A percentile compares a stretch with the other conserved stretches of the same genome.
Conservation (phyloP, 805 yeast genomes). For the Priceomyces carsonii region DNA sequence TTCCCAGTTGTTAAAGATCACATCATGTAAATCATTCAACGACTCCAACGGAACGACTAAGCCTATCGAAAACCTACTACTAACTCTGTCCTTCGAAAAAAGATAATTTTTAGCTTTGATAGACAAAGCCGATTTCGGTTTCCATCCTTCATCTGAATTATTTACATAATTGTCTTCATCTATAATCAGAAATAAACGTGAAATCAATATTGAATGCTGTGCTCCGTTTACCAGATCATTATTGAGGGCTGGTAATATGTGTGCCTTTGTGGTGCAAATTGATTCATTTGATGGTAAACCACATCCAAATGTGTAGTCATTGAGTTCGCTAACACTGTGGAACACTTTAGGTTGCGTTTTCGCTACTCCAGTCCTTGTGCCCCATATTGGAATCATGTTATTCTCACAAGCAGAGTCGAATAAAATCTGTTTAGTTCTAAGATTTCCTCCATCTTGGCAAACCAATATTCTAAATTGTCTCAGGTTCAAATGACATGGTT, state of each 20-base stretch:
- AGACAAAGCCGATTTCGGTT: constrained; percentile 43
- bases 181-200: constrained; percentile 45
- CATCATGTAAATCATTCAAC: constrained; percentile 33
- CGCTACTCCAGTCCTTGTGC: not conserved
- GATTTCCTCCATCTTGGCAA: constrained; percentile 51
- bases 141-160: constrained; percentile 35
- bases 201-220: constrained; percentile 40
- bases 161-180: constrained; percentile 16
- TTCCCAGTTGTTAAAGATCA: constrained; percentile 51
- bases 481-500: constrained; percentile 25
- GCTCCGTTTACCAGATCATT: constrained; percentile 32
- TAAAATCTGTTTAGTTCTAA: constrained; percentile 49
- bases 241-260: constrained; percentile 44
- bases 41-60: constrained; percentile 48
- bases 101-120: constrained; percentile 9
- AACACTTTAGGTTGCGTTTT: constrained; percentile 21
- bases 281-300: constrained; percentile 53
- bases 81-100: constrained; percentile 15
- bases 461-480: constrained; percentile 44
- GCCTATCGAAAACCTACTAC: constrained; percentile 49
- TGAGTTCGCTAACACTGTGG: constrained; percentile 46
- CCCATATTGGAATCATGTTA: not conserved
- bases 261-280: constrained; percentile 46
- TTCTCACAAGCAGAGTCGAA: constrained; percentile 39
- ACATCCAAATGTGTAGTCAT: constrained; percentile 57